Percentiles rank a stretch among this genome's conserved stretches.
These are phyloP conservation scores for Elsinoe perseae DNA, from an alignment of 2,329 filamentous ascomycete genomes.

Conservation along the genomic window DNA sequence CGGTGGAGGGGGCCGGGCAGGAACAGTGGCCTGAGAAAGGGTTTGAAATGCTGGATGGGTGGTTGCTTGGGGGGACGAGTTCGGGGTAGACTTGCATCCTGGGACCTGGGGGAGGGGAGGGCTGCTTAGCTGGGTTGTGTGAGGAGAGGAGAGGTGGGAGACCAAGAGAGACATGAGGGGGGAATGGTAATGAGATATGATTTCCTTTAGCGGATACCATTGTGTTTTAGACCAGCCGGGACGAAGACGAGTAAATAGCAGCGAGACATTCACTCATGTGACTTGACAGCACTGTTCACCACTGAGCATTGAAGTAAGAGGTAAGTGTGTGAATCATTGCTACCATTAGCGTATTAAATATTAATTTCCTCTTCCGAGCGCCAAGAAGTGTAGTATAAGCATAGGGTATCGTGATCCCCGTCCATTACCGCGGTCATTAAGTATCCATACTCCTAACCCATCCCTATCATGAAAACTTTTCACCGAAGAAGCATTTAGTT, in stretches of 20 bases:
- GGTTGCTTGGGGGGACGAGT: constrained; percentile 56
- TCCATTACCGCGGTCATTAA: not conserved
- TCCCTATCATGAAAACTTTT: too few relatives aligned
- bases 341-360: not conserved
- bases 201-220: constrained; percentile 1
- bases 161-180: not conserved
- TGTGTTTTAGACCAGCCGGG: not conserved
- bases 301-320: not conserved
- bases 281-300: not conserved
- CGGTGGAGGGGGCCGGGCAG: constrained; percentile 31
- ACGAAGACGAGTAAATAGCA: not conserved
- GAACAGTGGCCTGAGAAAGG: constrained; percentile 48
- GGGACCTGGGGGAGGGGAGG: not conserved
- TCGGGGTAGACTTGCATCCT: constrained; percentile 1
- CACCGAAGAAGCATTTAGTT: not conserved
- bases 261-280: not conserved
- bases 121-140: not conserved
- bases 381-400: not conserved
- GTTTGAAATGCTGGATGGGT: constrained; percentile 56
- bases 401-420: not conserved
- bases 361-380: not conserved
- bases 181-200: not conserved
- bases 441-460: not conserved
- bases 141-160: not conserved
- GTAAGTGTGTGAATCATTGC: not conserved